These are phyloP conservation scores for Perilla frutescens DNA, from an alignment of 257 asterid species.

Conservation along the genomic window DNA sequence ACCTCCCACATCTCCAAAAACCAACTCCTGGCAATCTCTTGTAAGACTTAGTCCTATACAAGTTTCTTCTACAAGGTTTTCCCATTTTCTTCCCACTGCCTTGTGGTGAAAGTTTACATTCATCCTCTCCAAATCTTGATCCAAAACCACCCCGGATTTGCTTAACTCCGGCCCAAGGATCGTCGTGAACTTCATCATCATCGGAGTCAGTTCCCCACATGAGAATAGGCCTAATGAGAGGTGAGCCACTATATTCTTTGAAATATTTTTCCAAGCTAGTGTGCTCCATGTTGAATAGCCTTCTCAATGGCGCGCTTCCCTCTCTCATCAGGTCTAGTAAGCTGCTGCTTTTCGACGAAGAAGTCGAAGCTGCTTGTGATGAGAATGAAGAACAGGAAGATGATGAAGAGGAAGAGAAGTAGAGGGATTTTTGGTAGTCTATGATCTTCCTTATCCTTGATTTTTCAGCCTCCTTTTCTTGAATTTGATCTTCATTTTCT, in stretches of 20 bases:
- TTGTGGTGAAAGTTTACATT: conserved; percentile 29
- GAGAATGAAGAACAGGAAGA: conserved; percentile 38
- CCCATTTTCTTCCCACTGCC: neutral
- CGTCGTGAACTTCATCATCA: conserved; percentile 47
- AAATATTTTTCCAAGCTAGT: conserved; percentile 61
- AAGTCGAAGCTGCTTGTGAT: conserved; percentile 40
- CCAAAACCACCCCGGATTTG: neutral
- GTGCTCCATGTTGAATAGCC: conserved; percentile 78
- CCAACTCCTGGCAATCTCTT: conserved; percentile 59
- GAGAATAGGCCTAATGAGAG: conserved; percentile 52
- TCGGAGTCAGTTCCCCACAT: conserved; percentile 58
- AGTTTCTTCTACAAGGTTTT: conserved; percentile 30
- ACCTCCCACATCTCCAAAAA: conserved; percentile 56
- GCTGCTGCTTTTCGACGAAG: conserved; percentile 46
- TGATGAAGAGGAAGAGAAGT: conserved; percentile 41
- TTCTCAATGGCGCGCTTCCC: conserved; percentile 68
- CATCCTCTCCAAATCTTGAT: conserved; percentile 31
- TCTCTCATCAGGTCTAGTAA: conserved; percentile 66
- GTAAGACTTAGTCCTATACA: conserved; percentile 58
- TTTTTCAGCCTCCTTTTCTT: conserved; percentile 49
- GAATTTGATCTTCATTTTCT: conserved; percentile 44
- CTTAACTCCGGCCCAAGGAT: conserved; percentile 57
- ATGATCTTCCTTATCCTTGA: conserved; percentile 49
- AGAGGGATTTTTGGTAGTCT: conserved; percentile 61
- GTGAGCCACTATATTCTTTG: conserved; percentile 67